Conservation (phyloP, 306 rosid genomes). For the Amphicarpaea edgeworthii region DNA sequence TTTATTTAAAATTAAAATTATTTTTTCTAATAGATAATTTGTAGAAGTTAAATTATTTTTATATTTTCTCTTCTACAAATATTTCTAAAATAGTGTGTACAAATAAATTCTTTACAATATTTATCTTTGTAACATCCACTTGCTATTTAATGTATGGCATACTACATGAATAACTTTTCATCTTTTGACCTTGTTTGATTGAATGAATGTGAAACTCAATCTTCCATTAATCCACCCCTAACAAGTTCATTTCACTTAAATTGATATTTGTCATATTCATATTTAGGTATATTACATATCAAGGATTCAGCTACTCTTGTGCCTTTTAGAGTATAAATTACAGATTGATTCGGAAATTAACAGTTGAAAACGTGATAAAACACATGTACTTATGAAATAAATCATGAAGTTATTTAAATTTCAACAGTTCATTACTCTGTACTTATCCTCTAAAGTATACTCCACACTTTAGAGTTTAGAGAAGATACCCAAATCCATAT, state of each 20-base stretch:
- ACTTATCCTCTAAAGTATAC: background rate
- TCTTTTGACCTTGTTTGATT: conserved; percentile 26
- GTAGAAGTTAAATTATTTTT: too few species aligned
- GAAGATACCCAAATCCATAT: background rate
- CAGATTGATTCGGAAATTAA: background rate
- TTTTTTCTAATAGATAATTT: too few species aligned
- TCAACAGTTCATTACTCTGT: background rate
- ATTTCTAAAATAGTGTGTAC: too few species aligned
- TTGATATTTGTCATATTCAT: background rate
- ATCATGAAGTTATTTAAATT: background rate
- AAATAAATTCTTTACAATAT: too few species aligned
- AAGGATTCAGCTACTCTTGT: background rate
- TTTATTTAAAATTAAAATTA: too few species aligned
- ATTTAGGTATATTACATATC: conserved; percentile 4
- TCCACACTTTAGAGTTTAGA: background rate
- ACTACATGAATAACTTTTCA: too few species aligned
- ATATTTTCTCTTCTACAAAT: too few species aligned
- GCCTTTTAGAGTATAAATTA: background rate
- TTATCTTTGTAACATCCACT: too few species aligned
- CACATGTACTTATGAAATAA: background rate
- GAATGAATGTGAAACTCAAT: conserved; percentile 14
- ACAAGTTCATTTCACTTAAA: background rate
- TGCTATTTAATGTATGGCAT: too few species aligned
- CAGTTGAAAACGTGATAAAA: background rate
- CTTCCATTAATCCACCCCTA: background rate